Evolutionary conservation across 345 rosid genomes (phyloP).

Genomic region (Abelmoschus esculentus): DNA sequence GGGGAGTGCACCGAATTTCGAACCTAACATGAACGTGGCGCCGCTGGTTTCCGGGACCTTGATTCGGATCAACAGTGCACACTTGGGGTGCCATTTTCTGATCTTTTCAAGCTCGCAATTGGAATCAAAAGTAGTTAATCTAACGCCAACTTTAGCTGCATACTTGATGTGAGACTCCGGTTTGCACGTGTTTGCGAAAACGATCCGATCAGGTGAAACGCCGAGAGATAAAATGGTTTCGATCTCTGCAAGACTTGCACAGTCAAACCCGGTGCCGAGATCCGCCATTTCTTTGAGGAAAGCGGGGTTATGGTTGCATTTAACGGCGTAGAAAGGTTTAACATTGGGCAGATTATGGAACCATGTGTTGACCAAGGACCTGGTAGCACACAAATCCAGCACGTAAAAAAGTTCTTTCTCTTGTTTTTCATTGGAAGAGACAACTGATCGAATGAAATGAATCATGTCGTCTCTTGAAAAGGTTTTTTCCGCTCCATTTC

Average conservation of each 20-base stretch:
- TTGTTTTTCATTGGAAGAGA: not conserved
- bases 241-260: conserved; percentile 24
- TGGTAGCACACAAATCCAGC: conserved; percentile 16
- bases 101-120: conserved; percentile 24
- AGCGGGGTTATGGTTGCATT: conserved; percentile 23
- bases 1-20: conserved; percentile 18
- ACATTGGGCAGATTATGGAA: conserved; percentile 16
- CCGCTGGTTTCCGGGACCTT: conserved; percentile 9
- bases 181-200: conserved; percentile 30
- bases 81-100: conserved; percentile 22
- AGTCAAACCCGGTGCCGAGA: conserved; percentile 26
- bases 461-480: not conserved
- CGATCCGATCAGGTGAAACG: conserved; percentile 20
- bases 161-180: conserved; percentile 21
- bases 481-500: not conserved
- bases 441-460: not conserved
- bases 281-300: conserved; percentile 20
- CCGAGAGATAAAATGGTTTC: conserved; percentile 19
- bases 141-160: conserved; percentile 28
- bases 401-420: conserved; percentile 17
- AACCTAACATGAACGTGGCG: conserved; percentile 6
- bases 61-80: conserved; percentile 20
- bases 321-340: conserved; percentile 26
- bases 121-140: conserved; percentile 28
- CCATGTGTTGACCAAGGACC: conserved; percentile 16